Base-by-base conservation (phyloP, 305 asterid species). In the Fraxinus baroniana region DNA sequence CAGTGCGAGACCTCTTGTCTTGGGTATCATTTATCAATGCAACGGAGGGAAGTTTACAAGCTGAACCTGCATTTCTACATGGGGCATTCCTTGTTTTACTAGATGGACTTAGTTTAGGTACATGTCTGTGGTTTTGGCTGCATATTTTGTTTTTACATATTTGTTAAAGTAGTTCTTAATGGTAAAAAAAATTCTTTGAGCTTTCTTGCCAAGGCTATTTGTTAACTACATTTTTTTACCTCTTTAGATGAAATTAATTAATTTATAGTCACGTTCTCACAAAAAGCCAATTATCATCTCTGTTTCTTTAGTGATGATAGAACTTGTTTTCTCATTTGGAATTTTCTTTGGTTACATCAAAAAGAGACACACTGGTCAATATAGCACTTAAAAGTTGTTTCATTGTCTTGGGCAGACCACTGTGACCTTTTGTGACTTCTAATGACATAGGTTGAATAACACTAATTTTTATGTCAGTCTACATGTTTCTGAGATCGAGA, bases 1-100 rank as follows among this genome's bases (percentile, higher is more conserved):
- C 98, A 1, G 93, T 97, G 72, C 91, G 99, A 88, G 99, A 97
- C 89, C 93, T 97, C 76, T 88, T 97, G 87, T 95, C 98, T 72
- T 97, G 98, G 99, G 88, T 93, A 35, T 90, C 97, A 72, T 97
- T 97, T 79, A 87, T 93, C 81, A 93, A 95, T 52, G 89, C 88
- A 87, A 86, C 91, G 3, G 90, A 87, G 86, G 86, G 83, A 82
- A 91, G 84, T 83, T 90, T 95, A 85, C 83, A 84, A 15, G 90
- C 93, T 49, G 98, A 93, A 85, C 85, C 90, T 79, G 97, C 98
- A 74, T 85, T 93, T 79, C 78, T 95, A n/a, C 98, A 97, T 78
- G 99, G 99, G 74, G 92, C 91, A 17, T 93, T 91, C 86, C 95
- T 97, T 73, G 91, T 92, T 82, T 85, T 95, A 89, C 93, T 97